Evolutionary conservation across 2,329 filamentous ascomycete genomes (phyloP), one percentile per base, ranked within the genome.

Genomic region (Ceratocystis harringtonii): DNA sequence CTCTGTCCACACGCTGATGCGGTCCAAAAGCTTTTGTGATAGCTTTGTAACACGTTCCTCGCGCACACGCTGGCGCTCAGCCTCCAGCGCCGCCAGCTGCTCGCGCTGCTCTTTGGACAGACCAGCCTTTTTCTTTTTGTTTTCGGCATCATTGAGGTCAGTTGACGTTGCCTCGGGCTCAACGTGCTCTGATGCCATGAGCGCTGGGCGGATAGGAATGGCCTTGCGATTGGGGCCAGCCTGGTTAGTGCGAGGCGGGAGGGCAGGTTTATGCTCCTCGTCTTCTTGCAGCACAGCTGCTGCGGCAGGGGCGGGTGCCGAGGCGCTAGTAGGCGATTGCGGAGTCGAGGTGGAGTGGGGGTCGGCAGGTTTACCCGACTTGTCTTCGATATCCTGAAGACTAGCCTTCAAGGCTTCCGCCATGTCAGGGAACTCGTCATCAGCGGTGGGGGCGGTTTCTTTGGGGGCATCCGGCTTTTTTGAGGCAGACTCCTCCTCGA

Each of bases 1-100:
- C 79, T 99, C 94, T 5, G 94, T 96, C 92, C 92, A 97, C 52
- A 97, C 85, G 69, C 87, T 92, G 72, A 97, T 84, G 67, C 92
- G 88, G 74, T 96, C 90, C 68, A 94, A 78, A 28, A 99, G 82
- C 78, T 97, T 97, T 74, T 85, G 85, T 12, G 85, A 80, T 17
- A 99, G 82, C 5, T 84, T 94, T 68, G 90, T 85, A 30, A 99
- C 89, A 68, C 94, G 89, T 76, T 99, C 91, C 73, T 96, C 85
- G 55, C 94, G 88, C 68, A 95, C 85, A 70, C 82, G 84, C 68
- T 86, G 85, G 25, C 94, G 86, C 78, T 99, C 92, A 69, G 84
- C 81, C 73, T 99, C 94, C 72, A 91, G 92, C 2, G 90, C 92
- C 3, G 86, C 86, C 41, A 99, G 81, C 73, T 96, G 90, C 72